Percentiles rank a stretch among this genome's conserved stretches.
phyloP scores from a whole-genome alignment of 139 green algal species.

The Coccomyxa sp. region DNA sequence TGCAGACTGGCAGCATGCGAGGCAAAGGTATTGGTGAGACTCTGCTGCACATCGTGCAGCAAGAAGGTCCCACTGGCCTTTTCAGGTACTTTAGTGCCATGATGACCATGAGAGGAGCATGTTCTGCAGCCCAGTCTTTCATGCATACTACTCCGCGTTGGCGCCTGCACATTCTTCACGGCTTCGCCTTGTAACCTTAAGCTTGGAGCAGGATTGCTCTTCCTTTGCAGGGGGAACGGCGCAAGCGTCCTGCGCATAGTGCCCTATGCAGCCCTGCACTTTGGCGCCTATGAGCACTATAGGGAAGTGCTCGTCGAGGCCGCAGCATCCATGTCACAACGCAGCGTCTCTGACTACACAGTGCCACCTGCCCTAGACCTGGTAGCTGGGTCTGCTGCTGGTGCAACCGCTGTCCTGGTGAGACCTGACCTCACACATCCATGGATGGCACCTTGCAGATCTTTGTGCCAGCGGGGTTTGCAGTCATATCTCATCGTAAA shows the following conservation, averaged over 20 bases:
- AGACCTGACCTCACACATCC: background rate
- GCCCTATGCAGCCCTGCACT: constrained; percentile 89
- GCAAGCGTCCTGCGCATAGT: constrained; percentile 85
- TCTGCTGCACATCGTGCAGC: constrained; percentile 43
- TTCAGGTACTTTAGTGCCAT: constrained; percentile 49
- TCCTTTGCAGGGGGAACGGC: constrained; percentile 68
- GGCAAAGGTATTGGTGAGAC: constrained; percentile 39
- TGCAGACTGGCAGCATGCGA: constrained; percentile 49
- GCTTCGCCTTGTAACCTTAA: background rate
- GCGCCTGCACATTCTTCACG: background rate
- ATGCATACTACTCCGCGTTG: background rate
- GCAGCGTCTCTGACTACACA: background rate
- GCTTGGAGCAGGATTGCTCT: background rate
- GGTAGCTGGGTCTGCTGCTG: constrained; percentile 68
- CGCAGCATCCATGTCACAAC: background rate
- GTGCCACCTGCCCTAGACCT: constrained; percentile 63
- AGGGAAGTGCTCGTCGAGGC: constrained; percentile 37
- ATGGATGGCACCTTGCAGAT: background rate
- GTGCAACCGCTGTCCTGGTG: constrained; percentile 75
- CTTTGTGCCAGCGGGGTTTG: background rate
- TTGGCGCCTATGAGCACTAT: constrained; percentile 84
- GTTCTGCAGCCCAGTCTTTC: background rate
- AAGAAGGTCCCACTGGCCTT: constrained; percentile 69
- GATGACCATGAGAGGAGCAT: background rate
- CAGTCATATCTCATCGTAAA: no score